These are phyloP conservation scores for Tuber umbilicatum DNA, from an alignment of 495 filamentous ascomycete genomes.

Conservation along the genomic window DNA sequence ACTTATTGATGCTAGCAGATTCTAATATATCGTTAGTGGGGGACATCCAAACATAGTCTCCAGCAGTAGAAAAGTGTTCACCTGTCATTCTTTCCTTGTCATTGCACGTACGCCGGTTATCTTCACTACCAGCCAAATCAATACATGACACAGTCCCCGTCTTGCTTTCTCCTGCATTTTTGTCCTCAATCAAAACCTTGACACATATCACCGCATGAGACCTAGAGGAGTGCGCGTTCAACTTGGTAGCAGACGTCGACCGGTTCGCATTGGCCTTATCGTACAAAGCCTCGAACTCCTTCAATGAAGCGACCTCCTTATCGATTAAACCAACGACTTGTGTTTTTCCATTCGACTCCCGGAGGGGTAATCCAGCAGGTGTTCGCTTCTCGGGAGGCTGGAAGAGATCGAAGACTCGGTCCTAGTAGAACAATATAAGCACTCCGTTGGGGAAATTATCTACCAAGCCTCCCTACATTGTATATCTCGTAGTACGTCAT, in stretches of 20 bases:
- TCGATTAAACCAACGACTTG: constrained; percentile 88
- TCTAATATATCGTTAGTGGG: constrained; percentile 50
- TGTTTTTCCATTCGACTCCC: constrained; percentile 88
- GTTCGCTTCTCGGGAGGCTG: constrained; percentile 86
- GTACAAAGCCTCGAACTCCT: constrained; percentile 88
- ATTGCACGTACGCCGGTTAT: constrained; percentile 91
- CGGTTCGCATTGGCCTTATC: constrained; percentile 91
- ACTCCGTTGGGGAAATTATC: neutral
- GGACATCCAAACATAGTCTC: neutral
- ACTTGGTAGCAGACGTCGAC: constrained; percentile 85
- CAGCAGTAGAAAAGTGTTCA: neutral
- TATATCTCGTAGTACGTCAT: constrained; percentile 99
- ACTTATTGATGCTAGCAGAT: constrained; percentile 98
- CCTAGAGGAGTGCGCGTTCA: constrained; percentile 89
- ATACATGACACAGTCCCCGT: constrained; percentile 87
- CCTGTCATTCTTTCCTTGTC: constrained; percentile 70
- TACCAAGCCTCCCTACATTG: constrained; percentile 48
- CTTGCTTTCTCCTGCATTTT: constrained; percentile 53
- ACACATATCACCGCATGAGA: constrained; percentile 92
- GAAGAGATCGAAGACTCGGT: constrained; percentile 89
- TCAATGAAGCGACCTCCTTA: constrained; percentile 71
- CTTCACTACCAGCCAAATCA: constrained; percentile 92
- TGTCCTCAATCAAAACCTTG: constrained; percentile 69
- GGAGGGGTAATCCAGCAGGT: constrained; percentile 70
- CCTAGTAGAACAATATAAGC: constrained; percentile 36